Conservation (phyloP, 345 rosid genomes). For the Angophora floribunda region DNA sequence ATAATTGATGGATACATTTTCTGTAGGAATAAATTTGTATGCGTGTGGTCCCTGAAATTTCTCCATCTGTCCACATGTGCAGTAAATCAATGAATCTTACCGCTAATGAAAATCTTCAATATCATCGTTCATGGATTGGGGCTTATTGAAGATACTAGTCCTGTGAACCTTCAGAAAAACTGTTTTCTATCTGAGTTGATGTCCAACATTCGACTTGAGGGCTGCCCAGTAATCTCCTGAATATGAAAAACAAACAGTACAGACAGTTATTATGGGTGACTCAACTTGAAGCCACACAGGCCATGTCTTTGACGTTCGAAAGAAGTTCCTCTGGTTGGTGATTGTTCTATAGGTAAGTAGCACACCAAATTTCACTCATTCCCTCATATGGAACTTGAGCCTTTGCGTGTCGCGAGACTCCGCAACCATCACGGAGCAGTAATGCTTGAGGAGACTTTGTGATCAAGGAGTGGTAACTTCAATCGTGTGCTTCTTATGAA, state of each 20-base stretch:
- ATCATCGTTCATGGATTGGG: neutral
- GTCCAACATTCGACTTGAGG: neutral
- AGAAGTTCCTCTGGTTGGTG: neutral
- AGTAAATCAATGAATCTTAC: neutral
- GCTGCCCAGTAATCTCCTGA: neutral
- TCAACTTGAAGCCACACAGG: neutral
- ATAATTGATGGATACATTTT: neutral
- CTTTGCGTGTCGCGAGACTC: neutral
- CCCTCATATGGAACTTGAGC: neutral
- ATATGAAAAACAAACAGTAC: neutral
- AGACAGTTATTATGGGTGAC: neutral
- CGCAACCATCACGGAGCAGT: neutral
- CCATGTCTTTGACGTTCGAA: neutral
- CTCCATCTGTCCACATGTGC: neutral
- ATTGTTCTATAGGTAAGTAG: neutral
- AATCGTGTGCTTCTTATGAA: neutral
- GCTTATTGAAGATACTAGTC: neutral
- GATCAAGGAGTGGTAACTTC: neutral
- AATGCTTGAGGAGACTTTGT: neutral
- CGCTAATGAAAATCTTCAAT: neutral
- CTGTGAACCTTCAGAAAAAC: neutral
- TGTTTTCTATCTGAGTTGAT: neutral
- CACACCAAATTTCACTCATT: neutral
- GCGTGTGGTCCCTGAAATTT: neutral
- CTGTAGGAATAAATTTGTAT: neutral